Evolutionary conservation across 2,329 filamentous ascomycete genomes (phyloP).

Genomic region (Ophiostoma sp.): DNA sequence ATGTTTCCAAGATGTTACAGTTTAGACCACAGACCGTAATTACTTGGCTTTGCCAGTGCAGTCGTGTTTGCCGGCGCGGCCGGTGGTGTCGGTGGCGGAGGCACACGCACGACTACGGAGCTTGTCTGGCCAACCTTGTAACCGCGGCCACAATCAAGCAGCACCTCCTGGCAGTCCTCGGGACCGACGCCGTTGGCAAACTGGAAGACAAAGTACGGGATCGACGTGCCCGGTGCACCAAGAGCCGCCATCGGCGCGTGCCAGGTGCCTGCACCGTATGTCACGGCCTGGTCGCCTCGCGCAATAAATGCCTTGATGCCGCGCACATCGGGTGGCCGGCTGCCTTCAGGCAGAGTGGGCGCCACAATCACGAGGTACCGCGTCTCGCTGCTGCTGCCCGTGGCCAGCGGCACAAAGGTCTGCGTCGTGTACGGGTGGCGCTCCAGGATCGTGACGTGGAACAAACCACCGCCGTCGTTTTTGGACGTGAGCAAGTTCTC

Average conservation of each 20-base stretch:
- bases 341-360: conserved; percentile 49
- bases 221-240: conserved; percentile 49
- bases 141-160: conserved; percentile 29
- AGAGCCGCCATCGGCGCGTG: conserved; percentile 94
- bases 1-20: background rate
- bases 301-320: conserved; percentile 73
- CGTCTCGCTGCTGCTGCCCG: conserved; percentile 34
- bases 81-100: background rate
- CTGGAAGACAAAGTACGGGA: conserved; percentile 88
- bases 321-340: conserved; percentile 61
- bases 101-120: conserved; percentile 19
- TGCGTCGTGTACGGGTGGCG: conserved; percentile 91
- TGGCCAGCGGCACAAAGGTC: conserved; percentile 75
- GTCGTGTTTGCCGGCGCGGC: background rate
- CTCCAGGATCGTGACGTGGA: conserved; percentile 72
- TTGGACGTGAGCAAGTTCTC: background rate
- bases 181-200: conserved; percentile 73
- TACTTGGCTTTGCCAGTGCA: background rate
- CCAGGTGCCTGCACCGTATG: conserved; percentile 87
- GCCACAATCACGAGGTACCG: conserved; percentile 84
- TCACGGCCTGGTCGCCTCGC: conserved; percentile 73
- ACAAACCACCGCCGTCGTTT: conserved; percentile 35
- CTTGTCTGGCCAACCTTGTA: conserved; percentile 13
- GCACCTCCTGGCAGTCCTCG: conserved; percentile 86
- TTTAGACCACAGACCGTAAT: conserved; percentile 17